Percentiles rank a stretch among this genome's conserved stretches.
phyloP scores from a whole-genome alignment of 768 basidiomycete genomes.

The Suillus hirtellus region DNA sequence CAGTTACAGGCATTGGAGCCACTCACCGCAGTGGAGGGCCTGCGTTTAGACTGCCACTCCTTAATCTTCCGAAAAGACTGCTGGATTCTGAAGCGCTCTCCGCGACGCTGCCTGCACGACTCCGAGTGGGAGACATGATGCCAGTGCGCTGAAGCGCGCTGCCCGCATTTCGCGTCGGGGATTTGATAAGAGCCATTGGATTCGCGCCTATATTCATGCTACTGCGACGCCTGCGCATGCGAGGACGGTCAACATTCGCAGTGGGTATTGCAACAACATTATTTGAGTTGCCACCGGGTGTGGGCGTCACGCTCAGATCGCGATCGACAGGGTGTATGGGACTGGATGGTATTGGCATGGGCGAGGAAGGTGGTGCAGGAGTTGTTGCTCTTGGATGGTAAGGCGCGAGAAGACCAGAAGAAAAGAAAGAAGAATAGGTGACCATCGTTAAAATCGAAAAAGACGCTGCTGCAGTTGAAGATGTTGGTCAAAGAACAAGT shows the following conservation, averaged over 20 bases:
- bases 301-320: conserved; percentile 39
- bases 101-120: conserved; percentile 48
- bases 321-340: conserved; percentile 36
- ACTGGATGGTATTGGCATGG: conserved; percentile 19
- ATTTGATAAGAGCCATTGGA: conserved; percentile 60
- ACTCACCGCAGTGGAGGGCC: conserved; percentile 38
- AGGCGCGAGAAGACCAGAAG: conserved; percentile 66
- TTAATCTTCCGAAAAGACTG: conserved; percentile 51
- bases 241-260: conserved; percentile 37
- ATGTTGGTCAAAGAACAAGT: conserved; percentile 14
- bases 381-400: conserved; percentile 29
- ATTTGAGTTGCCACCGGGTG: conserved; percentile 28
- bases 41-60: conserved; percentile 52
- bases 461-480: not conserved
- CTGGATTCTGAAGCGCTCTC: conserved; percentile 37
- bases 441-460: conserved; percentile 31
- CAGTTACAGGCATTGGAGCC: conserved; percentile 6
- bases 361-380: conserved; percentile 28
- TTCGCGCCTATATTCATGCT: conserved; percentile 56
- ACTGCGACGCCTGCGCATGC: conserved; percentile 61
- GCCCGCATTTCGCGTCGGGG: conserved; percentile 51
- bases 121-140: conserved; percentile 37
- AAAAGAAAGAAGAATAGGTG: conserved; percentile 67
- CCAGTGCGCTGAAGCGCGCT: conserved; percentile 52
- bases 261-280: conserved; percentile 26